Evolutionary conservation across 2,329 filamentous ascomycete species (phyloP), one percentile per base, ranked within the genome.

Genomic region (Cercospora zeina): DNA sequence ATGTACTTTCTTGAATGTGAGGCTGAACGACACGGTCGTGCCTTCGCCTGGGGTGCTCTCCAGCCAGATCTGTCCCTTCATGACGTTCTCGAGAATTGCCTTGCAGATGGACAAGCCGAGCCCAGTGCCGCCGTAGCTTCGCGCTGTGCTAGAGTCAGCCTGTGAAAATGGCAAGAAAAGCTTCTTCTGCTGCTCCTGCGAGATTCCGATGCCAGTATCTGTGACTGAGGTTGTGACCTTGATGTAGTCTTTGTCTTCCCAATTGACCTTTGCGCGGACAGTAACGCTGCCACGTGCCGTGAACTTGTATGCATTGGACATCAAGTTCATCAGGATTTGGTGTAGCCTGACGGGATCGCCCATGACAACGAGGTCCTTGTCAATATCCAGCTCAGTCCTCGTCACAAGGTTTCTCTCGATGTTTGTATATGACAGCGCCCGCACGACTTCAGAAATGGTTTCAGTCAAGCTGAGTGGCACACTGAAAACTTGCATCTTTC

Each of bases 91-190:
- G 65, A 97, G 92, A 47, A 97, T 86, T 0, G 90, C 93, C 77
- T 96, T 96, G 83, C 93, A 96, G 67, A 97, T 97, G 72, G 90
- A 96, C 47, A 97, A 82, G 1, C 93, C 93, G 2, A 97, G 85
- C 24, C 93, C 93, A 68, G 91, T 96, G 47, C 93, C 93, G 42
- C 93, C 93, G 69, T 96, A 97, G 72, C 92, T 95, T 57, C 93
- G 83, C 58, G 92, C 91, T 2, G 92, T 96, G 69, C 90, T 95
- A 53, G 89, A 89, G 76, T 97, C 93, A 1, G 93, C 93, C 76
- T 97, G 93, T 59, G 90, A 93, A 73, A 97, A 97, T 0, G 93
- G 93, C 69, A 91, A 85, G 82, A 97, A 97, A 1, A 97, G 83
- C 65, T 95, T 95, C 64, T 88, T 86, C 54, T 93, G 82, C 69